These are phyloP conservation scores for Kwoniella dejecticola DNA, from an alignment of 768 basidiomycete species.

Conservation along the genomic window DNA sequence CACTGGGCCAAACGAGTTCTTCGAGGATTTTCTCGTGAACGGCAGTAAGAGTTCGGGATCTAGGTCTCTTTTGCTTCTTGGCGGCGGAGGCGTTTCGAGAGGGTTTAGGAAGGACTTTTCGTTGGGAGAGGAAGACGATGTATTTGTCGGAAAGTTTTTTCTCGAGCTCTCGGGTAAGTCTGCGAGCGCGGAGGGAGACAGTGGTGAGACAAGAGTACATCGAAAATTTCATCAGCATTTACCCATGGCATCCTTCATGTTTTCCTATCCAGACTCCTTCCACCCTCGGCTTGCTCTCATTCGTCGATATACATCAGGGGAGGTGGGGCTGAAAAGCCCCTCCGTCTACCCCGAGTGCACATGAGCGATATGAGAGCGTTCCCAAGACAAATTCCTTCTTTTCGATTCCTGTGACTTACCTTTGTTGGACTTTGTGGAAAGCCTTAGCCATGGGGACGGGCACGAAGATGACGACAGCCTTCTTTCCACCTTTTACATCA, in stretches of 20 bases:
- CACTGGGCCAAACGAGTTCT: conserved; percentile 97
- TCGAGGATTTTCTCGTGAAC: conserved; percentile 99
- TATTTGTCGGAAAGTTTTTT: conserved; percentile 99
- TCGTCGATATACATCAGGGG: conserved; percentile 37
- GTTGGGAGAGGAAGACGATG: conserved; percentile 98
- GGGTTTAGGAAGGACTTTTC: conserved; percentile 96
- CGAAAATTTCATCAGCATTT: conserved; percentile 25
- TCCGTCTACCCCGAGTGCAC: conserved; percentile 47
- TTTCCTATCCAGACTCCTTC: conserved; percentile 2
- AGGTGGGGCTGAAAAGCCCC: conserved; percentile 56
- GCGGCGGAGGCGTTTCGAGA: conserved; percentile 82
- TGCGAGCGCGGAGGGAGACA: conserved; percentile 51
- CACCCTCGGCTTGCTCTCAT: conserved; percentile 14
- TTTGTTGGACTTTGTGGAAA: conserved; percentile 95
- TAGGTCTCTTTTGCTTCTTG: conserved; percentile 87
- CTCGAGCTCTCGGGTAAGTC: conserved; percentile 97
- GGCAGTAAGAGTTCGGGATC: conserved; percentile 91
- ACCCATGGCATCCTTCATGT: conserved; percentile 9
- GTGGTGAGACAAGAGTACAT: not conserved
- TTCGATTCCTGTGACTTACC: conserved; percentile 61
- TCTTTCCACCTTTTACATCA: conserved; percentile 98
- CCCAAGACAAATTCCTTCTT: not conserved
- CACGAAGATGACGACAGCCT: conserved; percentile 98
- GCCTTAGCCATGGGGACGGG: conserved; percentile 97
- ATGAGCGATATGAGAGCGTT: conserved; percentile 1